These are phyloP conservation scores for Alternaria triticimaculans DNA, from an alignment of 2,329 filamentous ascomycete genomes.

Conservation along the genomic window DNA sequence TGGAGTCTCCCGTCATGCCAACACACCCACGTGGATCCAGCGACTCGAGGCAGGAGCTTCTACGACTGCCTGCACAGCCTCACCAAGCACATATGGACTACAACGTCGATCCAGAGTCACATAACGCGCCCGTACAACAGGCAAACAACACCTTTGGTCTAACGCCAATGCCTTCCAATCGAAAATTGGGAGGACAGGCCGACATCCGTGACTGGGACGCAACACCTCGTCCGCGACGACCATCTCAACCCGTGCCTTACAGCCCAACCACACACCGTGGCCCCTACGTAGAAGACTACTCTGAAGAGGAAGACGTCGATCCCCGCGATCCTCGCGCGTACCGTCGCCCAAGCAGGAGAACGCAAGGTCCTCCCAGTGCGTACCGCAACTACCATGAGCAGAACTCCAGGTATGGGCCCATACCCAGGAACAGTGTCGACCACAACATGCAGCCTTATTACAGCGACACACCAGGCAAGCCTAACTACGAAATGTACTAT, in stretches of 20 bases:
- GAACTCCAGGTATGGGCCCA: conserved; percentile 20
- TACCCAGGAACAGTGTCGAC: conserved; percentile 25
- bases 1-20: conserved; percentile 31
- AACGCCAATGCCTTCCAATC: conserved; percentile 11
- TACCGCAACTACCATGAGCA: conserved; percentile 25
- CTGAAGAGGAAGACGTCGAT: conserved; percentile 36
- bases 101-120: conserved; percentile 19
- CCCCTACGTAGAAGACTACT: conserved; percentile 38
- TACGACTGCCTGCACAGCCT: conserved; percentile 38
- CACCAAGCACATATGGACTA: conserved; percentile 32
- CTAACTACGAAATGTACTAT: conserved; percentile 29
- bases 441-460: conserved; percentile 18
- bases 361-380: conserved; percentile 34
- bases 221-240: conserved; percentile 11
- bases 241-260: conserved; percentile 14
- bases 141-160: conserved; percentile 16
- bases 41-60: conserved; percentile 37
- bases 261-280: conserved; percentile 12
- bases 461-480: conserved; percentile 28
- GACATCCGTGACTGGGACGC: conserved; percentile 17
- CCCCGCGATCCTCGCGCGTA: conserved; percentile 29
- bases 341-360: conserved; percentile 28
- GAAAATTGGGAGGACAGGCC: conserved; percentile 17
- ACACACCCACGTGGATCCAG: conserved; percentile 21
- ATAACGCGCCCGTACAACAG: conserved; percentile 15